Base-by-base conservation (phyloP, 2,329 filamentous ascomycete species). In the Alternaria sp. region DNA sequence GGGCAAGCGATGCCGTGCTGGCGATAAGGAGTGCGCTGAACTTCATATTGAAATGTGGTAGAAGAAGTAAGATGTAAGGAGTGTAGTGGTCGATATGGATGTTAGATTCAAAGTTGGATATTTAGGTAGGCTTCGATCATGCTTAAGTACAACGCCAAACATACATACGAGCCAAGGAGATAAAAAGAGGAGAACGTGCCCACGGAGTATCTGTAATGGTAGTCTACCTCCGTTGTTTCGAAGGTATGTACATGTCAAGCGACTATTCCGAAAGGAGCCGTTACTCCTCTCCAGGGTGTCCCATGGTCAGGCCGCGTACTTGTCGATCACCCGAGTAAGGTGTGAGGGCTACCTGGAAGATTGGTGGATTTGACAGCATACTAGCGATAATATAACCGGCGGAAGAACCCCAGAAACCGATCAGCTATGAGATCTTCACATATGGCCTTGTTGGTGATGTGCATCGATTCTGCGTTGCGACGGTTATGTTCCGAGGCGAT, bases 1-100 rank as follows among this genome's bases (percentile, higher is more conserved):
- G 50, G 28, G 71, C 68, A 5, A 76, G 54, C 18, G 70, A 69
- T 54, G 74, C 72, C 52, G 71, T 71, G 67, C 69, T 70, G 59
- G 70, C 69, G 40, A 69, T 43, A 34, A 72, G 54, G 48, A 71
- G 51, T 9, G 72, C 63, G 32, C 72, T 65, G 57, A 74, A 54
- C 68, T 76, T 77, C 74, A 77, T 78, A 18, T 28, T 71, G 59
- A 34, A 1, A 45, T 20, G 16, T 27, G 34, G 14, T 18, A 22
- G 16, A 51, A 7, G 28, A 30, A 14, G n/a, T 38, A 44, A 44
- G 5, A 30, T 5, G 20, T 41, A 41, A 53, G 10, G 46, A 36
- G 22, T 32, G 28, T 62, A n/a, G 14, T 28, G 32, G 22, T 28
- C 18, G 18, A 44, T 25, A 4, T 28, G 16, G 4, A 36, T 41